These are phyloP conservation scores for Euphorbia peplus DNA, from an alignment of 345 rosid genomes.

Conservation along the genomic window DNA sequence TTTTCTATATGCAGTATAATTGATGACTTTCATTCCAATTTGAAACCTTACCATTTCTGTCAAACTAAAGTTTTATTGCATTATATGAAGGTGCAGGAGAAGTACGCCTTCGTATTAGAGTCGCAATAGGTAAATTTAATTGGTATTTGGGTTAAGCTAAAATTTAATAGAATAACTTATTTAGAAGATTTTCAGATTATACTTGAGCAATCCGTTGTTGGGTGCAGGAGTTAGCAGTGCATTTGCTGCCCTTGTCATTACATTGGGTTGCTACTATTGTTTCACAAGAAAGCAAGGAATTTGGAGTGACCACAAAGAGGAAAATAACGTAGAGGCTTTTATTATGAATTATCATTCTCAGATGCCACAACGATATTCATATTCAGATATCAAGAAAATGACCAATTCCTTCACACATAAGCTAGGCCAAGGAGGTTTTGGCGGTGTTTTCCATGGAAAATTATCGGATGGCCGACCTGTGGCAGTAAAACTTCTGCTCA, in stretches of 20 bases:
- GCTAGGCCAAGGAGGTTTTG: slow-evolving; percentile 44
- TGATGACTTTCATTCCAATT: no score
- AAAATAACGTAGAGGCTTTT: slow-evolving; percentile 7
- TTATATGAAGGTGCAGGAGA: no score
- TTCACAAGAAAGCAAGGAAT: not conserved
- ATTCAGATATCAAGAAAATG: slow-evolving; percentile 20
- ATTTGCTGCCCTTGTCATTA: not conserved
- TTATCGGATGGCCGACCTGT: slow-evolving; percentile 30
- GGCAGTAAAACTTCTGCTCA: slow-evolving; percentile 29
- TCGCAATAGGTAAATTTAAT: no score
- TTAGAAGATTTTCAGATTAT: no score
- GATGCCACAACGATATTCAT: slow-evolving; percentile 10
- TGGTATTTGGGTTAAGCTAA: no score
- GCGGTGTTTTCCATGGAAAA: slow-evolving; percentile 35
- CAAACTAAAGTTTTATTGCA: no score
- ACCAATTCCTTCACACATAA: slow-evolving; percentile 26
- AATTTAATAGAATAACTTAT: no score
- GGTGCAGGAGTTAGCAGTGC: not conserved
- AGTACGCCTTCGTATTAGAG: no score
- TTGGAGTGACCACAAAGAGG: no score
- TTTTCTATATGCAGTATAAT: no score
- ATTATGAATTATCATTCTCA: not conserved
- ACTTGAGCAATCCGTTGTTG: not conserved
- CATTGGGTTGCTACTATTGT: not conserved
- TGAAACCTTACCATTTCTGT: no score